phyloP scores from a whole-genome alignment of 495 filamentous ascomycete species.

The Penicillium goetzii region DNA sequence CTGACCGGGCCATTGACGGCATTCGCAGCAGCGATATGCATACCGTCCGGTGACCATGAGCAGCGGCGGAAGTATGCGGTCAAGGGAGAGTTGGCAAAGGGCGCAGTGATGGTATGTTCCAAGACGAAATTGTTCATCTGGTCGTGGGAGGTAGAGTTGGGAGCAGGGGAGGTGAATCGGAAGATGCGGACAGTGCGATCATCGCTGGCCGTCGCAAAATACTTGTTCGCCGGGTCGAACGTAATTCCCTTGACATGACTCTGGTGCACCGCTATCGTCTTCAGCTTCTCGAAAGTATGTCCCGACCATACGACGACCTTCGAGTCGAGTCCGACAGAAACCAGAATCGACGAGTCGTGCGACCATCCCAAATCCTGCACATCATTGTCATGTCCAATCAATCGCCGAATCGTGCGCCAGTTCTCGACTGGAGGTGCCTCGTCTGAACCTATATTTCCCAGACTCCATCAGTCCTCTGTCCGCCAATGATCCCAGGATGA shows the following conservation, averaged over 20 bases:
- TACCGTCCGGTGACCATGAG: slow-evolving; percentile 96
- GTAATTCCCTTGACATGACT: slow-evolving; percentile 98
- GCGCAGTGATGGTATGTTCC: slow-evolving; percentile 80
- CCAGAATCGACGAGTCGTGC: slow-evolving; percentile 90
- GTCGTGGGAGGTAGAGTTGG: slow-evolving; percentile 93
- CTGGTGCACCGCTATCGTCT: slow-evolving; percentile 85
- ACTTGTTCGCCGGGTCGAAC: slow-evolving; percentile 98
- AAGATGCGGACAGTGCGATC: slow-evolving; percentile 97
- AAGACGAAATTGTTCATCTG: slow-evolving; percentile 94
- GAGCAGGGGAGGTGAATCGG: slow-evolving; percentile 84
- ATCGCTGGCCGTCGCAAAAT: slow-evolving; percentile 97
- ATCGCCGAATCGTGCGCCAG: slow-evolving; percentile 89
- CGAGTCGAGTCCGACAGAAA: slow-evolving; percentile 95
- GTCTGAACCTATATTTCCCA: slow-evolving; percentile 66
- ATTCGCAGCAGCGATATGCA: slow-evolving; percentile 96
- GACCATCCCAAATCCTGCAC: slow-evolving; percentile 99
- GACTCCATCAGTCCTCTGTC: slow-evolving; percentile 5
- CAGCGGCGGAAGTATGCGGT: slow-evolving; percentile 97
- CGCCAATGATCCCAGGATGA: not conserved
- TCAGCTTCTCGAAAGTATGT: slow-evolving; percentile 96
- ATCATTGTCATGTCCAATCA: slow-evolving; percentile 98
- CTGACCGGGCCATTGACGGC: slow-evolving; percentile 96
- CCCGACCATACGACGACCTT: slow-evolving; percentile 99
- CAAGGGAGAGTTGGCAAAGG: slow-evolving; percentile 85
- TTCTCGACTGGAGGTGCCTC: slow-evolving; percentile 93